Evolutionary conservation across 2,329 filamentous ascomycete genomes (phyloP), one percentile per base, ranked within the genome.

Genomic region (Hypoxylon sp.): DNA sequence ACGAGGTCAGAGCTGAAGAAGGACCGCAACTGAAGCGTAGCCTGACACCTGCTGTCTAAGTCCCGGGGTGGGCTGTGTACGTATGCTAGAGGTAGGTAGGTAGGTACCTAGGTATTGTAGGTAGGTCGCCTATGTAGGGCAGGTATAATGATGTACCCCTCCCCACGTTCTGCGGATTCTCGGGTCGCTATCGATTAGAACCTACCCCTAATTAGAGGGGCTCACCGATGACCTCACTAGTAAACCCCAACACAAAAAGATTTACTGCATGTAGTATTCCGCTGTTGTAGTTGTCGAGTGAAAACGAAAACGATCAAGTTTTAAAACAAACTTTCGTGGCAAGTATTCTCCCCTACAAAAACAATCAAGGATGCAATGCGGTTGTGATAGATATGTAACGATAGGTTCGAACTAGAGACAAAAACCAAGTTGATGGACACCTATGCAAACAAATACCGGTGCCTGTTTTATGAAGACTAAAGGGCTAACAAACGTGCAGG

Each of bases 141-240:
- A 33, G 37, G 59, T 55, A 61, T 40, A 57, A 49, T 61, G 49
- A 68, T 64, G 64, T 68, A 65, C 68, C 61, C 64, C 64, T 68
- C 68, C 61, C 68, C 68, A 62, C 68, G 53, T 59, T 33, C 37
- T 55, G 37, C 50, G 57, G 53, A 59, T 61, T 70, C 40, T 66
- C 65, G 68, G 68, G 65, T 46, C 44, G 65, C 57, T 68, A 71
- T 71, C 68, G 68, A 71, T 71, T 66, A 71, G 8, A 54, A n/a
- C 17, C n/a, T 64, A 64, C 64, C 68, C 61, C 58, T 62, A 63
- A 56, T 27, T 37, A 55, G 62, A 61, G 66, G 62, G 54, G 63
- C 54, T 64, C 53, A 53, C 57, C 57, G 65, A 71, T 71, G 68
- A 71, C 68, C 68, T 71, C 68, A 71, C 59, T 42, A 33, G 44